These are phyloP conservation scores for Lolium multiflorum DNA, from an alignment of 176 grass and related monocot genomes.

Conservation along the genomic window DNA sequence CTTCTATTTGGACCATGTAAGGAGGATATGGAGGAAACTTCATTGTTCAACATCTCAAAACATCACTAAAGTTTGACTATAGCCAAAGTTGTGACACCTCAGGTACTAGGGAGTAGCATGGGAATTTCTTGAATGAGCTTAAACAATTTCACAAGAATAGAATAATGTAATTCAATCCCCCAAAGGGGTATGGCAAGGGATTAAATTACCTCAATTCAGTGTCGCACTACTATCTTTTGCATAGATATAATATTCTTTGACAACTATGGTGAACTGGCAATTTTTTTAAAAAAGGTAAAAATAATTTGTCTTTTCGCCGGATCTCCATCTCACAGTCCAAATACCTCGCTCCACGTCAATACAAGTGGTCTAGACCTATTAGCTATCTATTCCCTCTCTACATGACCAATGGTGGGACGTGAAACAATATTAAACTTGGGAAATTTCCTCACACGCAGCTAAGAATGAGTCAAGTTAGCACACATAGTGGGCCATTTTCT, in stretches of 20 bases:
- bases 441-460: too few relatives aligned
- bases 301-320: too few relatives aligned
- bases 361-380: too few relatives aligned
- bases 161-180: constrained; percentile 78
- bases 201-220: constrained; percentile 90
- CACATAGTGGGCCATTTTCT: too few relatives aligned
- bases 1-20: not conserved
- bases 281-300: too few relatives aligned
- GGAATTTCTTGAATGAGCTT: constrained; percentile 64
- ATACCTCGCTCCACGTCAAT: too few relatives aligned
- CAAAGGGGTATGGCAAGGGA: constrained; percentile 79
- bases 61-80: constrained; percentile 62
- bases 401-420: too few relatives aligned
- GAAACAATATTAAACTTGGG: too few relatives aligned
- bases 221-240: not conserved
- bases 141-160: constrained; percentile 65
- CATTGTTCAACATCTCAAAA: constrained; percentile 26
- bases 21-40: constrained; percentile 23
- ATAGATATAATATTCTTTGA: not conserved
- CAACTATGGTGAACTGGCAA: not conserved
- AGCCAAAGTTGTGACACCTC: constrained; percentile 63
- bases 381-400: too few relatives aligned
- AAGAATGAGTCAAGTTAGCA: too few relatives aligned
- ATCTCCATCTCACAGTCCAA: too few relatives aligned
- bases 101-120: constrained; percentile 77